Evolutionary conservation across 2,329 filamentous ascomycete genomes (phyloP), one percentile per base, ranked within the genome.

Genomic region (Trichoderma simmonsii): DNA sequence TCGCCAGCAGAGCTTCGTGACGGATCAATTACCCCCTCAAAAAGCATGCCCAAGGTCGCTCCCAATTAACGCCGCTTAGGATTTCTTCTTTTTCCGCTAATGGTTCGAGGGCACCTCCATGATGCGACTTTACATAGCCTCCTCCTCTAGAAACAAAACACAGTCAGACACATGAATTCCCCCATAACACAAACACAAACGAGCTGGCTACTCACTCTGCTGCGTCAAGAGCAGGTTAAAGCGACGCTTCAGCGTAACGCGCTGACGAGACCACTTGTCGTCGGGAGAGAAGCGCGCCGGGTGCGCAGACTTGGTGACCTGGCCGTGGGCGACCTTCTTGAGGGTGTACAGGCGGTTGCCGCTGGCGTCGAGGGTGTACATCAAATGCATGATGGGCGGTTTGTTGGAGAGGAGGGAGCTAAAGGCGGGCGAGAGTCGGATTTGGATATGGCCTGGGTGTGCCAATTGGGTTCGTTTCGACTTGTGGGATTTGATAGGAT

Each of bases 221-320:
- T 97, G 93, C 69, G 93, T 96, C 81, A 97, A 85, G 74, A 98
- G 89, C 75, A 98, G 87, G 63, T 92, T 92, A 81, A 97, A 98
- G 80, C 96, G 89, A 86, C 93, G 94, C 91, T 98, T 97, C 79
- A 98, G 88, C 24, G 94, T 97, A 64, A 98, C 94, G 77, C 96
- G 91, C 85, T 98, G 95, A 81, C 94, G 93, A 79, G 94, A 97
- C 89, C 97, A 98, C 88, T 98, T 97, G 88, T 99, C 96, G 85
- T 99, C 96, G 75, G 96, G 96, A 61, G 94, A 97, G 87, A 98
- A 99, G 77, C 96, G 89, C 57, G 96, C 96, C 61, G 96, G 95
- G 85, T 98, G 95, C 71, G 96, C 96, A 69, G 93, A 96, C 88
- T 97, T 97, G 82, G 95, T 97, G 80, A 98, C 93, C 81, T 94